These are phyloP conservation scores for Heracleum sosnowskyi DNA, from an alignment of 129 eudicot genomes.

Conservation along the genomic window DNA sequence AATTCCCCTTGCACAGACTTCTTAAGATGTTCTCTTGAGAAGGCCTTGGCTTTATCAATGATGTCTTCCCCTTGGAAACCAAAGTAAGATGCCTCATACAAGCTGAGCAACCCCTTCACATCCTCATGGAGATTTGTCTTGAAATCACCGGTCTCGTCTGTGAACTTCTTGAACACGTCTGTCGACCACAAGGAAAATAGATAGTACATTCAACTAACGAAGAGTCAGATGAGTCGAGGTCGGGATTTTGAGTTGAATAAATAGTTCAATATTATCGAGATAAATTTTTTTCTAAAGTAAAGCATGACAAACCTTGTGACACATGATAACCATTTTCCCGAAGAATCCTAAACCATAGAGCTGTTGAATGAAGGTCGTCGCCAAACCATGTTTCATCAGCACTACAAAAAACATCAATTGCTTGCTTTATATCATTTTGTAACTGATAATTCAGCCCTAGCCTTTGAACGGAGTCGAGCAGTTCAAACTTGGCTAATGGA, in stretches of 20 bases:
- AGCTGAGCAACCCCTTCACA: conserved; percentile 7
- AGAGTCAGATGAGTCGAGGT: too few species aligned
- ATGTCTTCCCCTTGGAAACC: neutral
- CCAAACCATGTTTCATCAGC: neutral
- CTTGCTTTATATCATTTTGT: neutral
- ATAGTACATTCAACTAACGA: too few species aligned
- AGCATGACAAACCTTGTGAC: neutral
- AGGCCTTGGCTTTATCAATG: neutral
- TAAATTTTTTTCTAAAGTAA: too few species aligned
- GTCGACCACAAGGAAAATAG: neutral
- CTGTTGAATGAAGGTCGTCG: neutral
- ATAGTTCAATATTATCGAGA: neutral
- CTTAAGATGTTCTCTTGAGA: neutral
- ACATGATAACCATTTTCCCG: neutral
- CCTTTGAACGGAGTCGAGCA: conserved; percentile 2
- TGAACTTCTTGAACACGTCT: conserved; percentile 11
- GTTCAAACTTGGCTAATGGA: neutral
- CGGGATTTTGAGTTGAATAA: neutral
- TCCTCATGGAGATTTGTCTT: neutral
- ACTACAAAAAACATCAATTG: neutral
- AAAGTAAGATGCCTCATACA: conserved; percentile 12
- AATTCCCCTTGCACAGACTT: neutral
- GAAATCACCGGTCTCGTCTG: neutral
- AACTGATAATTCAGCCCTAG: neutral
- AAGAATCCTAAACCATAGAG: neutral